Evolutionary conservation across 805 yeast genomes (phyloP), one percentile per base, ranked within the genome.

Genomic region (Candida pseudoglaebosa): DNA sequence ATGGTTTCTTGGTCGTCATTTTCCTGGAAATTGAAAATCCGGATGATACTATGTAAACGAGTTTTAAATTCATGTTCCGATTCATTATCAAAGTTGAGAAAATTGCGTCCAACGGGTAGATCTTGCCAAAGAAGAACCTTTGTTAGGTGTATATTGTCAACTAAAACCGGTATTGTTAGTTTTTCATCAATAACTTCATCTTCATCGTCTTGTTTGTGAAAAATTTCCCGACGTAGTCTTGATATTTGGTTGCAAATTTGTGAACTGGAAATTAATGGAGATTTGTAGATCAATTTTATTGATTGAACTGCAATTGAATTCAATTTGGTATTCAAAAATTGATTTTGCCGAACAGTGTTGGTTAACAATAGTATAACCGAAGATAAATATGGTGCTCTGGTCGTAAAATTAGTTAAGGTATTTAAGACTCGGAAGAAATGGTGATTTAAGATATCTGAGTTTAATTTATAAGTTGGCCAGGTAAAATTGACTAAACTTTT

Each of bases 11-110:
- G 4, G 31, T 15, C 4, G 26, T 30, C 18, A 28, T 19, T 4
- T 19, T 24, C 16, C n/a, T 41, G 22, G 37, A 39, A 34, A 30
- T 46, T 48, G 41, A 59, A 59, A 2, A 52, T 37, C 14, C 31
- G n/a, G 34, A 55, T 28, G 12, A 53, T 28, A 3, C 40, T 19
- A 21, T 40, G 34, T 4, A 63, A 50, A 4, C 47, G 35, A 4
- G 36, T 26, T 16, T 39, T 40, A 5, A 47, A 34, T 1, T 57
- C 54, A 3, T 37, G 41, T 3, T 49, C 46, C 3, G 49, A 32
- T 36, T 58, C 62, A 12, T 38, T 31, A 5, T 40, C n/a, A 38
- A 41, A 55, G 5, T 18, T 38, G 17, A 49, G 39, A 18, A 37
- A 29, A n/a, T 30, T 20, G 8, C 28, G 7, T 24, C 22, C 9